Base-by-base conservation (phyloP, 2,329 filamentous ascomycete species). In the Diaporthe velutina region DNA sequence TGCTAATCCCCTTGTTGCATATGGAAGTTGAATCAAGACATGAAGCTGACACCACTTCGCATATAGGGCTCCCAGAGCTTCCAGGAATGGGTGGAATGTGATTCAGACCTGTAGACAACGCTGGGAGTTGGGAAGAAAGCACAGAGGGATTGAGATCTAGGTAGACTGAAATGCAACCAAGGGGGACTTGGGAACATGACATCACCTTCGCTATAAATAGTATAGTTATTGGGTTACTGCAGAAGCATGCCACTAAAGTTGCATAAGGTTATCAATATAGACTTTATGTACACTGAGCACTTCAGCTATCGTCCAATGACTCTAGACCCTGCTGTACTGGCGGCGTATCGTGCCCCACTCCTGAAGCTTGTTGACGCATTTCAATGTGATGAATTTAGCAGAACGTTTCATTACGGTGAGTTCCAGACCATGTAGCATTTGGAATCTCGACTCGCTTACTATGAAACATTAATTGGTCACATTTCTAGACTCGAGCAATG, bases 1-100 rank as follows among this genome's bases (percentile, higher is more conserved):
- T 28, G 4, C 4, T 5, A 15, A 50, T 9, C 1, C 15, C 15
- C 4, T 22, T 1, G 3, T 8, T 12, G n/a, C 13, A 40, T 19
- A 2, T 40, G 33, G 2, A 28, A 22, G 25, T 10, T 9, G 4
- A 3, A 13, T 3, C 8, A 17, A 38, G 64, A 35, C 7, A 4
- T 38, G 13, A 25, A 52, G 48, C 72, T 70, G 50, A 74, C 42
- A 2, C 4, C 3, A 42, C 33, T 19, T 33, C 3, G 4, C 3
- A 22, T 28, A 1, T 45, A 75, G 73, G 73, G 73, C 57, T 75
- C 38, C 12, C 73, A 3, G 60, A 60, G 7, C 58, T 75, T 19
- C 73, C 73, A 8, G 73, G 73, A 6, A 72, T 66, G 70, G 60
- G 15, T 9, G 60, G 25, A 2, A 68, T 73, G 60, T 68, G 33